These are phyloP conservation scores for Delonix regia DNA, from an alignment of 306 rosid genomes.

Conservation along the genomic window DNA sequence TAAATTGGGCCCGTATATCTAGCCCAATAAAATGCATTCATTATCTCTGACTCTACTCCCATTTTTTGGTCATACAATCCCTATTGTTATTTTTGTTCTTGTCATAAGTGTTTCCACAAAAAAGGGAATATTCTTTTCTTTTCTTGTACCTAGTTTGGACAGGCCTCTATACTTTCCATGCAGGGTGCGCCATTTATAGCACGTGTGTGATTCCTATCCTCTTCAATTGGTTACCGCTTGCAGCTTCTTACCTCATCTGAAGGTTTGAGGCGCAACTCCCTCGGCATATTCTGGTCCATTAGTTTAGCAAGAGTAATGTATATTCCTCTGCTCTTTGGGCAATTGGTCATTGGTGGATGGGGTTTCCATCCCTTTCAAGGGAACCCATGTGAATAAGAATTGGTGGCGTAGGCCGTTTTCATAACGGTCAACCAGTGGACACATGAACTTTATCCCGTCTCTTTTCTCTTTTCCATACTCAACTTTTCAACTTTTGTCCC, in stretches of 20 bases:
- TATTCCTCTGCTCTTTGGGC: constrained; percentile 10
- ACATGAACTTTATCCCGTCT: neutral
- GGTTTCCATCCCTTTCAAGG: constrained; percentile 31
- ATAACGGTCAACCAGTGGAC: constrained; percentile 25
- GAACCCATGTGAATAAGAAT: neutral
- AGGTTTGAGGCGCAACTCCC: constrained; percentile 21
- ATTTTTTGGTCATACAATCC: neutral
- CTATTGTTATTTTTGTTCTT: neutral
- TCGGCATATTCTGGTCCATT: constrained; percentile 35
- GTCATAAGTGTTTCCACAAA: neutral
- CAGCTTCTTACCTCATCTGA: neutral
- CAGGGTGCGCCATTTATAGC: neutral
- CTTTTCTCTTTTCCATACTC: neutral
- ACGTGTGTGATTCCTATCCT: neutral
- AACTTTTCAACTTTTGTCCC: neutral
- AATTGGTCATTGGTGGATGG: neutral
- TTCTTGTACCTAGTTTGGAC: neutral
- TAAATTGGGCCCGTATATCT: no score
- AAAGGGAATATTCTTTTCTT: neutral
- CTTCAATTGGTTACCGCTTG: neutral
- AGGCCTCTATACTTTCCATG: neutral
- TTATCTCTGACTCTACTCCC: no score
- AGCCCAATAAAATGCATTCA: no score
- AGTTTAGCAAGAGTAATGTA: constrained; percentile 18
- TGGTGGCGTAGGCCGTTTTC: neutral